These are phyloP conservation scores for Termitomyces sp. DNA, from an alignment of 768 basidiomycete species.

Conservation along the genomic window DNA sequence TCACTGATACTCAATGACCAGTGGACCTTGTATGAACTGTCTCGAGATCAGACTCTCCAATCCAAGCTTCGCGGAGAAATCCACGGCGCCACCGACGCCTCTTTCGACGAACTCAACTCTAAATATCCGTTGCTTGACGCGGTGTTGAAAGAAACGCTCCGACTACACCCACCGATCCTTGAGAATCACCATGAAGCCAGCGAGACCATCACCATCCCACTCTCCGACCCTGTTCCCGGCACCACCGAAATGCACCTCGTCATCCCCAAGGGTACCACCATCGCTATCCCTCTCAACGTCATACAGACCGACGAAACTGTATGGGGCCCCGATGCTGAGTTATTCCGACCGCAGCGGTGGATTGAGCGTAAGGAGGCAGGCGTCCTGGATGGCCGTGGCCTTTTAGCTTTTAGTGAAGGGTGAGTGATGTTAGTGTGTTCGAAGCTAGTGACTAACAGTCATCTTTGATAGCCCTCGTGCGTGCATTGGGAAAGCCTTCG, in stretches of 20 bases:
- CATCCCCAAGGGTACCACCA: slow-evolving; percentile 55
- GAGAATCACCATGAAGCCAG: slow-evolving; percentile 68
- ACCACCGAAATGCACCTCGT: slow-evolving; percentile 41
- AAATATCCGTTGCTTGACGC: slow-evolving; percentile 57
- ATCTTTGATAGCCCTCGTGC: slow-evolving; percentile 46
- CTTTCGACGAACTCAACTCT: slow-evolving; percentile 50
- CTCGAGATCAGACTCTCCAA: slow-evolving; percentile 51
- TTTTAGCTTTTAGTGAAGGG: slow-evolving; percentile 63
- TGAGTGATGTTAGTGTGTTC: slow-evolving; percentile 24
- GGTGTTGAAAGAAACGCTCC: slow-evolving; percentile 58
- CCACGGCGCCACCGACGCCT: slow-evolving; percentile 41
- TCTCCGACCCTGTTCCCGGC: slow-evolving; percentile 50
- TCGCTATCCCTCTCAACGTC: slow-evolving; percentile 57
- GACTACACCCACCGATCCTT: slow-evolving; percentile 59
- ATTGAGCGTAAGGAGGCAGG: slow-evolving; percentile 36
- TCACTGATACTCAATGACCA: slow-evolving; percentile 22
- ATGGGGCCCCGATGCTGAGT: slow-evolving; percentile 61
- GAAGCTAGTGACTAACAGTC: slow-evolving; percentile 5
- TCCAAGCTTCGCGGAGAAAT: slow-evolving; percentile 56
- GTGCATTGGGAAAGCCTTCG: slow-evolving; percentile 61
- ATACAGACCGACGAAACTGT: slow-evolving; percentile 49
- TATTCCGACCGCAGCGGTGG: slow-evolving; percentile 67
- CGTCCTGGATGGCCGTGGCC: slow-evolving; percentile 35
- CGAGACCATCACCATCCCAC: slow-evolving; percentile 51
- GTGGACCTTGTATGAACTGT: slow-evolving; percentile 70